Evolutionary conservation across 208 protist species (phyloP).

Genomic region (Crithidia brevicula): DNA sequence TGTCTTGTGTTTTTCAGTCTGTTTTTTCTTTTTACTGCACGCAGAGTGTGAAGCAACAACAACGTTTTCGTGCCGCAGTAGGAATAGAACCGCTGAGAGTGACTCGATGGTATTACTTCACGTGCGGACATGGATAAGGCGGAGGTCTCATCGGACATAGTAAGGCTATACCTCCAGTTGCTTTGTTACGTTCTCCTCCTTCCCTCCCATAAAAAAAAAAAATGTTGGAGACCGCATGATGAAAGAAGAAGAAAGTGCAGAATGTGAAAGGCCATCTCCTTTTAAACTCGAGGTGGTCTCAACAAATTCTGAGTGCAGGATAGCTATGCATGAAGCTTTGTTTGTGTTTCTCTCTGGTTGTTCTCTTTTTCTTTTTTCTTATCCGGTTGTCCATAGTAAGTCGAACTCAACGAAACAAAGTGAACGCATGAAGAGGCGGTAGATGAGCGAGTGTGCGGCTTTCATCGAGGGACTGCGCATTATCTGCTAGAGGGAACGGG

Average conservation of each 20-base stretch:
- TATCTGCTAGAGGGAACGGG: too few species aligned
- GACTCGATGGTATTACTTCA: background rate
- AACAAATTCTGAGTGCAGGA: conserved; percentile 7
- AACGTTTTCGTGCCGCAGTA: background rate
- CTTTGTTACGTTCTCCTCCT: conserved; percentile 18
- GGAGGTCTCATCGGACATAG: background rate
- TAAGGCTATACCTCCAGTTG: background rate
- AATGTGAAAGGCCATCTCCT: conserved; percentile 4
- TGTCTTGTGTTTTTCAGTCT: conserved; percentile 9
- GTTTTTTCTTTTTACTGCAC: conserved; percentile 3
- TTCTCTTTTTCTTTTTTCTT: conserved; percentile 19
- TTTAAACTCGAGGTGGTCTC: conserved; percentile 5
- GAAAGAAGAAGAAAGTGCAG: background rate
- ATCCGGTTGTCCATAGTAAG: conserved; percentile 15
- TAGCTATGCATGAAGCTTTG: conserved; percentile 11
- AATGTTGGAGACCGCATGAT: background rate
- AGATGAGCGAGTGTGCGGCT: too few species aligned
- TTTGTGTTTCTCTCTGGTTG: conserved; percentile 21
- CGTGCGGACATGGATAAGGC: background rate
- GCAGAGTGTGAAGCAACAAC: background rate
- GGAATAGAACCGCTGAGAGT: conserved; percentile 15
- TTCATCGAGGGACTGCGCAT: too few species aligned
- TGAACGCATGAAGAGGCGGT: too few species aligned
- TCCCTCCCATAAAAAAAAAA: conserved; percentile 3
- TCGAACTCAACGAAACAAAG: background rate